phyloP scores from a whole-genome alignment of 176 grass and related monocot genomes.

The Musa schizocarpa region DNA sequence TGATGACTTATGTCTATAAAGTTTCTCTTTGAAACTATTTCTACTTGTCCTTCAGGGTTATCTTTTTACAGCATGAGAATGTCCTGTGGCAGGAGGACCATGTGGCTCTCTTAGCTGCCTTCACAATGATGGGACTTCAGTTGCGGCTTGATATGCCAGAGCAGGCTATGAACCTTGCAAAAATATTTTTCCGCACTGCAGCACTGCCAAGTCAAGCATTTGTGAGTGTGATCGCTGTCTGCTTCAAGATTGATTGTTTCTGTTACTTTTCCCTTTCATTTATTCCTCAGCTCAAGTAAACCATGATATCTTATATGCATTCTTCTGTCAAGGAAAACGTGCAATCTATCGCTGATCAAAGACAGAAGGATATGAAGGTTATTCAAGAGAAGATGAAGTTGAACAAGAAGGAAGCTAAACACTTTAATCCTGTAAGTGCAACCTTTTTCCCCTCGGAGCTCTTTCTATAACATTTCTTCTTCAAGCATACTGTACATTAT shows the following conservation, averaged over 20 bases:
- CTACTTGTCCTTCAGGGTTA: neutral
- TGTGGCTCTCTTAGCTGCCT: constrained; percentile 80
- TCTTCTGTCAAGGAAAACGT: constrained; percentile 54
- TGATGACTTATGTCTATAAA: too few species aligned
- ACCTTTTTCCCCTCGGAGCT: neutral
- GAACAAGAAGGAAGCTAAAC: constrained; percentile 62
- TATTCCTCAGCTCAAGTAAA: neutral
- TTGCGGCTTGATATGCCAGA: constrained; percentile 94
- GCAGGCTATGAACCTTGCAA: constrained; percentile 75
- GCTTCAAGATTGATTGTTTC: neutral
- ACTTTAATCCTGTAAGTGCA: constrained; percentile 83
- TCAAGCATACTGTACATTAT: neutral
- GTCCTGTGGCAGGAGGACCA: constrained; percentile 62
- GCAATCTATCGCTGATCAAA: constrained; percentile 65
- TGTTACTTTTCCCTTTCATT: neutral
- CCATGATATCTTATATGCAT: neutral
- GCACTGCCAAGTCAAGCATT: constrained; percentile 64
- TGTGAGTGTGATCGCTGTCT: constrained; percentile 17
- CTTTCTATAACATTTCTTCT: neutral
- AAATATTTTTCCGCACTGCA: constrained; percentile 72
- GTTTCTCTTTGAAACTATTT: too few species aligned
- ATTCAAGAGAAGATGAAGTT: constrained; percentile 72
- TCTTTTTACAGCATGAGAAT: neutral
- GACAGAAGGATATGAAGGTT: constrained; percentile 58
- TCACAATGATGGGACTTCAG: constrained; percentile 94